Conservation (phyloP, 169 alveolate species). For the Amoebophrya sp. region DNA sequence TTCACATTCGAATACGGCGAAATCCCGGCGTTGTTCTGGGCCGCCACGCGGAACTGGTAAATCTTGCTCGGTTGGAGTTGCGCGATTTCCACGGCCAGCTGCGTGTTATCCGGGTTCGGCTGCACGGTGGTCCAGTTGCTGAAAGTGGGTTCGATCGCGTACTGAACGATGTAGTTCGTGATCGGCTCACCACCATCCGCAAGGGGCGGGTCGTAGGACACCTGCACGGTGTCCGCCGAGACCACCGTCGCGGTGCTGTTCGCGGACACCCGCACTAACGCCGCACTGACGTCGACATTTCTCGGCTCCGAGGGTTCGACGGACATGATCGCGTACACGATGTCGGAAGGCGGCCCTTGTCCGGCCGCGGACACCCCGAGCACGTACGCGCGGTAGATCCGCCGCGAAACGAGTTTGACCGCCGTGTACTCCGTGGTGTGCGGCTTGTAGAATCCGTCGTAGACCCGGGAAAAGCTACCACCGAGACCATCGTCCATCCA, state of each 20-base stretch:
- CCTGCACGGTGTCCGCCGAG: slow-evolving; percentile 37
- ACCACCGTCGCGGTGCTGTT: slow-evolving; percentile 22
- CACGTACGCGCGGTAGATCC: slow-evolving; percentile 46
- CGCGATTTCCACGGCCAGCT: background rate
- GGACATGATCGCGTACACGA: slow-evolving; percentile 38
- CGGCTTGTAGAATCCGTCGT: slow-evolving; percentile 49
- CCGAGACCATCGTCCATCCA: slow-evolving; percentile 51
- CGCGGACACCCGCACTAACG: slow-evolving; percentile 25
- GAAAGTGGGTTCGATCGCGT: slow-evolving; percentile 41
- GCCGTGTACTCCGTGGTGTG: slow-evolving; percentile 43
- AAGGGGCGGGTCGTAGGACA: slow-evolving; percentile 37
- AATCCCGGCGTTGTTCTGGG: slow-evolving; percentile 41
- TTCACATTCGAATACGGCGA: slow-evolving; percentile 40
- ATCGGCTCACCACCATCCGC: slow-evolving; percentile 49
- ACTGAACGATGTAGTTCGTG: slow-evolving; percentile 42
- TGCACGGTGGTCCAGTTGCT: slow-evolving; percentile 19
- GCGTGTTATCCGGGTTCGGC: slow-evolving; percentile 47
- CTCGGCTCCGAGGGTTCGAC: slow-evolving; percentile 45
- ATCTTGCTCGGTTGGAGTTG: background rate
- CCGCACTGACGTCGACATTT: slow-evolving; percentile 11
- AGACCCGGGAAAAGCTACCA: slow-evolving; percentile 39
- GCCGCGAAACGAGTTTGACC: slow-evolving; percentile 38
- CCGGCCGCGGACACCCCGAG: slow-evolving; percentile 40
- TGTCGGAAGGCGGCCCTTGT: slow-evolving; percentile 39
- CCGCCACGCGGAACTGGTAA: slow-evolving; percentile 43